These are phyloP conservation scores for Xylariaceae sp. DNA, from an alignment of 2,329 filamentous ascomycete species.

Conservation along the genomic window DNA sequence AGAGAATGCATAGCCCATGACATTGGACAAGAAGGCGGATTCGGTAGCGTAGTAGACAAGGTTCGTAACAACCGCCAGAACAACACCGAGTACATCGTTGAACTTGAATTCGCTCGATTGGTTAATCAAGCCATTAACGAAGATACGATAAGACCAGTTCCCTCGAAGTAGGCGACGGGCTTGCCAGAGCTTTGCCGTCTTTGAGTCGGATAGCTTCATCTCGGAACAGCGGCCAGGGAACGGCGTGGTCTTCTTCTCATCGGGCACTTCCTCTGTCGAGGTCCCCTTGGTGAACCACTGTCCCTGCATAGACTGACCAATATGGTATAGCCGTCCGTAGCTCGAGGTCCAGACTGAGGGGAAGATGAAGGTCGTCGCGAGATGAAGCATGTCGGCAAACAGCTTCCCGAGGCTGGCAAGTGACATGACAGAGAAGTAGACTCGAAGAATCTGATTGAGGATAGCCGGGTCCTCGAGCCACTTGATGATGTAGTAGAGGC, in stretches of 20 bases:
- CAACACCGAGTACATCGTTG: conserved; percentile 47
- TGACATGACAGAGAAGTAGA: conserved; percentile 75
- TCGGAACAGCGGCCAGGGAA: conserved; percentile 31
- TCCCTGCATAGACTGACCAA: conserved; percentile 32
- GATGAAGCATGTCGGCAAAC: conserved; percentile 61
- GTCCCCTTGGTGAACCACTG: conserved; percentile 28
- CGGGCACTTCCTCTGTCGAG: conserved; percentile 18
- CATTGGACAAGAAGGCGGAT: conserved; percentile 61
- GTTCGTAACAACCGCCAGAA: conserved; percentile 46
- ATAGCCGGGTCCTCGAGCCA: conserved; percentile 75
- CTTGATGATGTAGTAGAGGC: conserved; percentile 82
- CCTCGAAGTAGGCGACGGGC: conserved; percentile 41
- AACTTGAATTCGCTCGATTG: conserved; percentile 46
- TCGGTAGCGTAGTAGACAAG: conserved; percentile 61
- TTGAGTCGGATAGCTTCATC: conserved; percentile 18
- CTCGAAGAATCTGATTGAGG: conserved; percentile 73
- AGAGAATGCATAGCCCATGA: conserved; percentile 80
- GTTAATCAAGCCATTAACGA: conserved; percentile 42
- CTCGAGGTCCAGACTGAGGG: conserved; percentile 57
- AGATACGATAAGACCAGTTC: conserved; percentile 43
- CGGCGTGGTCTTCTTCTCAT: conserved; percentile 28
- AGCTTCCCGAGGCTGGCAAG: conserved; percentile 69
- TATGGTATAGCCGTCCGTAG: conserved; percentile 35
- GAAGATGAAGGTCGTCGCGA: conserved; percentile 61
- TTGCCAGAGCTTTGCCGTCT: conserved; percentile 36